phyloP scores from a whole-genome alignment of 352 stramenopile species.

The Phytophthora capsici region DNA sequence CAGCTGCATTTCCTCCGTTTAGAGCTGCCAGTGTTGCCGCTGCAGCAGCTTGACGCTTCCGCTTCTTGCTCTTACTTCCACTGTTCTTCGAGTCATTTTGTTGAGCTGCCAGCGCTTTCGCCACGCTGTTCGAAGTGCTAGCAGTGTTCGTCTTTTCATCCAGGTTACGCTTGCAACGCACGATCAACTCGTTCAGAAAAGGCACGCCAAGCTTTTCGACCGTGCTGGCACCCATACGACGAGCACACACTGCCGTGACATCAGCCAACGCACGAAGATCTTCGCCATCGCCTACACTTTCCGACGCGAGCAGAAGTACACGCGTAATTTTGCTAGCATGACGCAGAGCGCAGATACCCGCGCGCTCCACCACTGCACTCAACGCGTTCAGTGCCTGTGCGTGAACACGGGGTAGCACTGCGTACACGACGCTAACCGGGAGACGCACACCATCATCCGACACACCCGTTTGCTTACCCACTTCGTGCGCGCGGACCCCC shows the following conservation, averaged over 20 bases:
- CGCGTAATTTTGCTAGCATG: conserved; percentile 71
- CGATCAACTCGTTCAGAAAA: conserved; percentile 66
- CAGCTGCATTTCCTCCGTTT: conserved; percentile 25
- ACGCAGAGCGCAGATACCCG: conserved; percentile 68
- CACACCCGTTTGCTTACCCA: conserved; percentile 83
- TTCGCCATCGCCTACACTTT: conserved; percentile 44
- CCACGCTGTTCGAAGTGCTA: conserved; percentile 13
- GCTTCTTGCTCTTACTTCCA: conserved; percentile 81
- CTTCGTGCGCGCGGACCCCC: conserved; percentile 65
- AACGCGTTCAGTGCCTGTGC: conserved; percentile 51
- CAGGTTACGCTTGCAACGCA: conserved; percentile 60
- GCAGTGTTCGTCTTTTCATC: conserved; percentile 30
- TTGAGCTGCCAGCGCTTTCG: conserved; percentile 20
- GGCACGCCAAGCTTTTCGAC: conserved; percentile 76
- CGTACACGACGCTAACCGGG: conserved; percentile 76
- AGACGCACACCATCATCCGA: conserved; percentile 82
- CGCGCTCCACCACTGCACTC: conserved; percentile 46
- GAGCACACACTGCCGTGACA: conserved; percentile 57
- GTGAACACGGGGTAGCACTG: conserved; percentile 66
- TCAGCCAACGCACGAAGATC: conserved; percentile 56
- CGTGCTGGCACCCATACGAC: conserved; percentile 65
- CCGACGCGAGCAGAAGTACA: conserved; percentile 63
- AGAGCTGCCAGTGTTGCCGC: conserved; percentile 50
- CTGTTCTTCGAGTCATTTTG: conserved; percentile 30
- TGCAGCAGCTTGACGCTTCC: conserved; percentile 73